phyloP scores from a whole-genome alignment of 2,329 filamentous ascomycete species.

The Beauveria brongniartii region DNA sequence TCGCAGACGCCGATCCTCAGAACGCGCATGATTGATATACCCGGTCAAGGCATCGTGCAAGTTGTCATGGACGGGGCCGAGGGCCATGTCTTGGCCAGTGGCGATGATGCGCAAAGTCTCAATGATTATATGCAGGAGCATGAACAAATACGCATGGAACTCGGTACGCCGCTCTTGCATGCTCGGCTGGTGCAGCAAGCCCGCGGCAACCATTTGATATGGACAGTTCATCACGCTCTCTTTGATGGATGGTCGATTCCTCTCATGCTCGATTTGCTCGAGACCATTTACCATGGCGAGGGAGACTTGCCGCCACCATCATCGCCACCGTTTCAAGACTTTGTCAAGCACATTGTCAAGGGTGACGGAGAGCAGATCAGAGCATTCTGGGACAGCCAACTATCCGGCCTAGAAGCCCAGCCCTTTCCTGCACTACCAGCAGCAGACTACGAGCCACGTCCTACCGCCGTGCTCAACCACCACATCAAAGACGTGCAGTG shows the following conservation, averaged over 20 bases:
- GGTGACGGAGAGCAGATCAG: slow-evolving; percentile 15
- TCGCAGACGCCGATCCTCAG: slow-evolving; percentile 28
- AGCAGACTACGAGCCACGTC: slow-evolving; percentile 39
- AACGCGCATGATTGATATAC: slow-evolving; percentile 33
- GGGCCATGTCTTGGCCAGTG: slow-evolving; percentile 19
- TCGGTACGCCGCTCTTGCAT: slow-evolving; percentile 30
- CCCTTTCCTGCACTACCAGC: slow-evolving; percentile 35
- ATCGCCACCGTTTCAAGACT: slow-evolving; percentile 17
- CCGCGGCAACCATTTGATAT: neutral
- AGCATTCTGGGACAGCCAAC: slow-evolving; percentile 31
- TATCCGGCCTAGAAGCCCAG: slow-evolving; percentile 27
- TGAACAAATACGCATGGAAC: neutral
- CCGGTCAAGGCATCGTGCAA: slow-evolving; percentile 30
- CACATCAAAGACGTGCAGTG: slow-evolving; percentile 21
- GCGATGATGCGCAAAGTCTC: neutral
- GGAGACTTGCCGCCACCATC: neutral
- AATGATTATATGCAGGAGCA: neutral
- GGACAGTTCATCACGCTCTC: slow-evolving; percentile 12
- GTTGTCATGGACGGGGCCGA: slow-evolving; percentile 26
- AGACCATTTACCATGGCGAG: slow-evolving; percentile 10
- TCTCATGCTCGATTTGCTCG: slow-evolving; percentile 8
- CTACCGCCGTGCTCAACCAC: slow-evolving; percentile 20
- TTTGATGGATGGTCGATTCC: slow-evolving; percentile 13
- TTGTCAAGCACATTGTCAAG: slow-evolving; percentile 33
- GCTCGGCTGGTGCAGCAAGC: slow-evolving; percentile 20